A percentile compares a stretch with the other conserved stretches of the same genome.
Evolutionary conservation across 441 rosid species (phyloP).

Genomic region (Euphorbia schlechtendalii): DNA sequence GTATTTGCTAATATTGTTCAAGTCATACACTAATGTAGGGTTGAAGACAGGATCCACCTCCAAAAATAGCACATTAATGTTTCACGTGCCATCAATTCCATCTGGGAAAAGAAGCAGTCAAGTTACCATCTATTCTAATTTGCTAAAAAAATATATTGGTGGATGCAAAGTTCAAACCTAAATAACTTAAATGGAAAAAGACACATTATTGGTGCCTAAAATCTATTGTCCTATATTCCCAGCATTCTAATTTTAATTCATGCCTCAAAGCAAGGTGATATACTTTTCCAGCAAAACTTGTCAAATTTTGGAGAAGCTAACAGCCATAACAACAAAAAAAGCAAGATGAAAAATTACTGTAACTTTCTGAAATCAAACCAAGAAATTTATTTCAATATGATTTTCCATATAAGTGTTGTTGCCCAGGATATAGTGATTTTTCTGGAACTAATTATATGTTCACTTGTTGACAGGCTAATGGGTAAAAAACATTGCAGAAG

Average conservation of each 20-base stretch:
- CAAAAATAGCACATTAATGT: conserved; percentile 50
- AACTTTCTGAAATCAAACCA: not conserved
- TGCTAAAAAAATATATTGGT: conserved; percentile 17
- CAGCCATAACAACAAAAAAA: not conserved
- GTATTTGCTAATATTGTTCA: conserved; percentile 17
- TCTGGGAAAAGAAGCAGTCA: conserved; percentile 86
- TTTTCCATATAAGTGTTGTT: not conserved
- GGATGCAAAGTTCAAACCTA: conserved; percentile 15
- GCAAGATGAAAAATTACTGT: not conserved
- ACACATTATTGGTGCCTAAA: not conserved
- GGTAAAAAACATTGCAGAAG: not conserved
- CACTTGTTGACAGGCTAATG: not conserved
- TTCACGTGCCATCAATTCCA: conserved; percentile 94
- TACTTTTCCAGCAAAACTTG: not conserved
- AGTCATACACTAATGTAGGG: conserved; percentile 23
- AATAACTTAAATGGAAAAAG: not conserved
- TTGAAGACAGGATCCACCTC: conserved; percentile 59
- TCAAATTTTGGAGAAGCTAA: not conserved
- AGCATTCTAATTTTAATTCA: not conserved
- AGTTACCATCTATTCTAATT: conserved; percentile 40
- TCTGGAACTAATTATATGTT: not conserved
- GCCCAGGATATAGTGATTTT: not conserved
- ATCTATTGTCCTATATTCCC: no score
- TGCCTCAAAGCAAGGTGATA: not conserved
- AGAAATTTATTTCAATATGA: not conserved